Evolutionary conservation across 345 rosid genomes (phyloP).

Genomic region (Hibiscus tridactylites): DNA sequence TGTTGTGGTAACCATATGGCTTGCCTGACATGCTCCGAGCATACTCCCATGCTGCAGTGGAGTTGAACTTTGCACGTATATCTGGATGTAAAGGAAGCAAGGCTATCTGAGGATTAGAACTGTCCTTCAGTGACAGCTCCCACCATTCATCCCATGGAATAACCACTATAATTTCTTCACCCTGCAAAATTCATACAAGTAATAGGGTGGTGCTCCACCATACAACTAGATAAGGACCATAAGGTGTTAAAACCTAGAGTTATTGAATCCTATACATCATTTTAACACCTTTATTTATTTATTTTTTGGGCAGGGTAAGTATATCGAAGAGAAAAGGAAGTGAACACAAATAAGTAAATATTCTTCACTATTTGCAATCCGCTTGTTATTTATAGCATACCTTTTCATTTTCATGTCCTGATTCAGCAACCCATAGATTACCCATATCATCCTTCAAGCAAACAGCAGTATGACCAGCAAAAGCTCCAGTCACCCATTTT

Average conservation of each 20-base stretch:
- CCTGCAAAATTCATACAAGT: constrained; percentile 37
- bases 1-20: constrained; percentile 99
- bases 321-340: not conserved
- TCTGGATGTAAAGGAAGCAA: constrained; percentile 87
- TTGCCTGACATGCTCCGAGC: constrained; percentile 89
- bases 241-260: not conserved
- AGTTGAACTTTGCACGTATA: constrained; percentile 64
- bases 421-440: constrained; percentile 99
- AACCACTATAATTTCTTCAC: constrained; percentile 85
- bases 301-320: not conserved
- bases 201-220: not conserved
- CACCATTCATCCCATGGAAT: constrained; percentile 99
- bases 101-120: constrained; percentile 86
- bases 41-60: constrained; percentile 94
- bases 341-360: not conserved
- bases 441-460: constrained; percentile 89
- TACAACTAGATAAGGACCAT: not conserved
- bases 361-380: not conserved
- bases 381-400: constrained; percentile 22
- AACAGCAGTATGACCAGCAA: constrained; percentile 98
- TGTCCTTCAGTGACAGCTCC: constrained; percentile 73
- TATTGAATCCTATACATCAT: not conserved
- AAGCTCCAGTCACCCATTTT: constrained; percentile 99
- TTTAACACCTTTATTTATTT: not conserved
- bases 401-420: constrained; percentile 98